phyloP scores from a whole-genome alignment of 192 early-diverging fungal species.

The Neocallimastix lanati region DNA sequence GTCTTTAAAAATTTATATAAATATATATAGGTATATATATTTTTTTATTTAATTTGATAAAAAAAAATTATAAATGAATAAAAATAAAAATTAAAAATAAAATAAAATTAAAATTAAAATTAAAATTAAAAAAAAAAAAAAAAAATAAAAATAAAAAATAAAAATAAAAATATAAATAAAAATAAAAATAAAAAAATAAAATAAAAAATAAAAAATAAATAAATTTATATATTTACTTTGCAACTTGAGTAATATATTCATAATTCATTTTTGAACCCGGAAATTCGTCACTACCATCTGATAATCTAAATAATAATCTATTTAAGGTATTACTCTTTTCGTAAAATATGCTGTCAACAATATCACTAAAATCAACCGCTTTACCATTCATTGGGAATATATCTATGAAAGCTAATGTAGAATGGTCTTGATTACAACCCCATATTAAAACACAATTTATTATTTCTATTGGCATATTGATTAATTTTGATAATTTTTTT shows the following conservation, averaged over 20 bases:
- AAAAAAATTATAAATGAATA: too few species aligned
- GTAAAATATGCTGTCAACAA: neutral
- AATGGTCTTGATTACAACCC: neutral
- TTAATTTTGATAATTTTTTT: constrained; percentile 18
- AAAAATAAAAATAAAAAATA: too few species aligned
- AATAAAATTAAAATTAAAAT: too few species aligned
- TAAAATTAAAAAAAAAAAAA: too few species aligned
- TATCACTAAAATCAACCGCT: neutral
- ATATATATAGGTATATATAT: too few species aligned
- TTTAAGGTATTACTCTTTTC: neutral
- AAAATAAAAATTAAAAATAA: too few species aligned
- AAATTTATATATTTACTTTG: too few species aligned
- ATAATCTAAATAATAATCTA: neutral
- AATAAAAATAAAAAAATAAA: too few species aligned
- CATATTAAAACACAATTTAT: constrained; percentile 24
- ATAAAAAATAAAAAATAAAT: too few species aligned
- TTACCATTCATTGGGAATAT: neutral
- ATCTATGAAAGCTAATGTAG: neutral
- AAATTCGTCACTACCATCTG: neutral
- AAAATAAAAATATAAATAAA: too few species aligned
- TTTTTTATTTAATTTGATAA: too few species aligned
- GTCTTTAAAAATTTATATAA: too few species aligned
- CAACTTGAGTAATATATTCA: neutral
- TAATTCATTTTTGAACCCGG: neutral
- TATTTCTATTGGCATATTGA: constrained; percentile 25